Conservation (phyloP, 2,329 filamentous ascomycete species). For the Sclerotiophoma versabilis region DNA sequence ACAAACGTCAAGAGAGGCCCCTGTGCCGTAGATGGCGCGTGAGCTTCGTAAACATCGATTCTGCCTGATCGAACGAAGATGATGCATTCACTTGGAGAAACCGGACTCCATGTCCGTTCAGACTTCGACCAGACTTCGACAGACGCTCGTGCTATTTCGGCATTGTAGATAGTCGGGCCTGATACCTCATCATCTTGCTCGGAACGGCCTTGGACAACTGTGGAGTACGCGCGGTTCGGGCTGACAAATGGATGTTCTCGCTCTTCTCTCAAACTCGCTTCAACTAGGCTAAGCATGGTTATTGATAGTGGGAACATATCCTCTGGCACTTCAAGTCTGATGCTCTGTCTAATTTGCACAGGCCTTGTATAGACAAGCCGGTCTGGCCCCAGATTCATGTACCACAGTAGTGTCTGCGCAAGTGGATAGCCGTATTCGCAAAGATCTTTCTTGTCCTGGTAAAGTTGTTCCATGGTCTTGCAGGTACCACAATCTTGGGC, state of each 20-base stretch:
- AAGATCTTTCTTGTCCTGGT: constrained; percentile 24
- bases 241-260: constrained; percentile 30
- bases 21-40: constrained; percentile 11
- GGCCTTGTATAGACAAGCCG: constrained; percentile 30
- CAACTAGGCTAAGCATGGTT: constrained; percentile 29
- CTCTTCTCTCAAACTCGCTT: constrained; percentile 23
- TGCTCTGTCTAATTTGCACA: constrained; percentile 11
- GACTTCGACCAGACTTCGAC: constrained; percentile 27
- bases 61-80: constrained; percentile 25
- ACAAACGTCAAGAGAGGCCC: constrained; percentile 22
- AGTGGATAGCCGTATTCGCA: constrained; percentile 32
- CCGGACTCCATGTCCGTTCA: constrained; percentile 15
- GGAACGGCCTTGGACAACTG: constrained; percentile 5
- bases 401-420: constrained; percentile 28
- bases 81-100: constrained; percentile 22
- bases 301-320: constrained; percentile 24
- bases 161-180: constrained; percentile 11
- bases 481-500: constrained; percentile 33
- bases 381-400: constrained; percentile 33
- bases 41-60: constrained; percentile 23
- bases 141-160: constrained; percentile 24
- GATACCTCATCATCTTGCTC: constrained; percentile 6
- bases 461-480: constrained; percentile 27
- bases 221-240: constrained; percentile 22
- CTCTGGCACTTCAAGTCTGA: constrained; percentile 30